These are phyloP conservation scores for Pseudocercospora cruenta DNA, from an alignment of 2,329 filamentous ascomycete genomes.

Conservation along the genomic window DNA sequence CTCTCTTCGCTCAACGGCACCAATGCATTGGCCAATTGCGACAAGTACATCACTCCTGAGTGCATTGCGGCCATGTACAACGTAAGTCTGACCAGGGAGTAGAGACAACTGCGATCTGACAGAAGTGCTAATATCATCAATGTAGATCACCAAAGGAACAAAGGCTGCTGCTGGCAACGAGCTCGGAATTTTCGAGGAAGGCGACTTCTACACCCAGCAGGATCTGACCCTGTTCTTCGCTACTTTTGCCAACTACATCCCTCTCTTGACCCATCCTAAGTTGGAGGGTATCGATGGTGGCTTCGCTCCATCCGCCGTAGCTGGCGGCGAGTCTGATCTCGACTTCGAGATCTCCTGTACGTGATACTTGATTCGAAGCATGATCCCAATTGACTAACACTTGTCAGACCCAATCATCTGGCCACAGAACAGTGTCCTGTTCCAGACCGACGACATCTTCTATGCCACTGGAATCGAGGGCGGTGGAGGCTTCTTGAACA, in stretches of 20 bases:
- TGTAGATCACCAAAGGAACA: slow-evolving; percentile 35
- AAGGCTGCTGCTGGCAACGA: slow-evolving; percentile 43
- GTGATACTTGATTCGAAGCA: too few relatives aligned
- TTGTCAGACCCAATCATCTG: slow-evolving; percentile 55
- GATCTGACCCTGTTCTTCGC: slow-evolving; percentile 40
- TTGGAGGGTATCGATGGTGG: slow-evolving; percentile 32
- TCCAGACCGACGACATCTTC: slow-evolving; percentile 52
- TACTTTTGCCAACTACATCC: slow-evolving; percentile 25
- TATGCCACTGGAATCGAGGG: slow-evolving; percentile 32
- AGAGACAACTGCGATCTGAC: not conserved
- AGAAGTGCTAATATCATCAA: not conserved
- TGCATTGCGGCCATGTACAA: slow-evolving; percentile 52
- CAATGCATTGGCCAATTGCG: slow-evolving; percentile 18
- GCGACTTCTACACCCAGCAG: slow-evolving; percentile 37
- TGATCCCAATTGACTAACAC: too few relatives aligned
- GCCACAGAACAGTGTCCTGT: slow-evolving; percentile 51
- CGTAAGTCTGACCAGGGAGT: not conserved
- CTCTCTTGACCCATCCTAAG: slow-evolving; percentile 36
- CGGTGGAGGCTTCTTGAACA: slow-evolving; percentile 1
- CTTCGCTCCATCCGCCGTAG: slow-evolving; percentile 28
- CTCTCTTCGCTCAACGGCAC: slow-evolving; percentile 18
- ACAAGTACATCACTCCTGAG: slow-evolving; percentile 42
- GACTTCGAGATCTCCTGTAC: slow-evolving; percentile 11
- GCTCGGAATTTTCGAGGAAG: slow-evolving; percentile 50
- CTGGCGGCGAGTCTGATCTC: slow-evolving; percentile 42